Conservation (phyloP, 345 rosid species). For the Hibiscus tridactylites region DNA sequence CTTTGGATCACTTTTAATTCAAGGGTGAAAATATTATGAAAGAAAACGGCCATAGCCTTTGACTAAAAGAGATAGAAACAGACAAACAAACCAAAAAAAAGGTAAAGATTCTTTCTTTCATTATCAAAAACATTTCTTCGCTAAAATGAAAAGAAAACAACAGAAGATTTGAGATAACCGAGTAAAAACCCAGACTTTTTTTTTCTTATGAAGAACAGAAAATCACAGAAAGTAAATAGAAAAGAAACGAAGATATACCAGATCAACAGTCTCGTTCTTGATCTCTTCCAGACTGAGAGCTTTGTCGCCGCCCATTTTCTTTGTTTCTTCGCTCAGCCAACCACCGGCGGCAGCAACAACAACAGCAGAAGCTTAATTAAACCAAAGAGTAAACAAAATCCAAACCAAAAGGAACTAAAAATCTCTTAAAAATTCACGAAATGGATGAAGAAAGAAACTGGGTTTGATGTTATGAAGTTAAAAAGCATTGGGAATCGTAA, state of each 20-base stretch:
- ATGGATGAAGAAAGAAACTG: too few relatives aligned
- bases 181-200: neutral
- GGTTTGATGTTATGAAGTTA: too few relatives aligned
- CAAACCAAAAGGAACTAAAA: too few relatives aligned
- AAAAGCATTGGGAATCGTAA: neutral
- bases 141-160: neutral
- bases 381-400: neutral
- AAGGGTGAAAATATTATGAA: neutral
- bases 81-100: too few relatives aligned
- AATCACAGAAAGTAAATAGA: neutral
- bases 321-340: neutral
- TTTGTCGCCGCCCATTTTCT: neutral
- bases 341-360: neutral
- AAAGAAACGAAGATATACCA: neutral
- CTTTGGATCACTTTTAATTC: neutral
- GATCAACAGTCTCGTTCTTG: conserved; percentile 70
- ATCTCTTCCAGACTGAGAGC: conserved; percentile 41
- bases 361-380: neutral
- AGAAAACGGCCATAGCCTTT: neutral
- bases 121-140: neutral
- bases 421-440: too few relatives aligned
- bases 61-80: neutral
- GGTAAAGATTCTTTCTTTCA: neutral
- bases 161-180: neutral
- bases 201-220: too few relatives aligned